These are phyloP conservation scores for Cylindrotheca fusiformis DNA, from an alignment of 108 stramenopile genomes.

Conservation along the genomic window DNA sequence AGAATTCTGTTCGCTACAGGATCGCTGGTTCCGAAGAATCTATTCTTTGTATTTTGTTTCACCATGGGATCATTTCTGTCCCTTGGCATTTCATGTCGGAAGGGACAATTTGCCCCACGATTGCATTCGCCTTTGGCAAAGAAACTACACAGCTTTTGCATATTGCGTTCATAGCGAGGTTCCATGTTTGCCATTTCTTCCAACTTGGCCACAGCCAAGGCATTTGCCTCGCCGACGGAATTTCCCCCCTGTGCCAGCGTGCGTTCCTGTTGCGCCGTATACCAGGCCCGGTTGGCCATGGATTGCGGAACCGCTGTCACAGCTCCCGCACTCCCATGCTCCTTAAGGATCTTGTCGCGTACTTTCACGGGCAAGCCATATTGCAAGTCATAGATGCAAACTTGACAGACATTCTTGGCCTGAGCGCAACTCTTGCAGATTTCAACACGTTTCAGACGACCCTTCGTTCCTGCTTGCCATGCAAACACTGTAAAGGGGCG, in stretches of 20 bases:
- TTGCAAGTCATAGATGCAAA: slow-evolving; percentile 97
- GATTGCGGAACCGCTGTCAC: slow-evolving; percentile 79
- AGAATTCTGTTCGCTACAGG: slow-evolving; percentile 88
- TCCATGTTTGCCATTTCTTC: slow-evolving; percentile 89
- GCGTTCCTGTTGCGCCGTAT: slow-evolving; percentile 78
- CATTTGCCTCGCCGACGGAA: slow-evolving; percentile 48
- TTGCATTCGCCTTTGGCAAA: slow-evolving; percentile 96
- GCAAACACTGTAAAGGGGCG: slow-evolving; percentile 95
- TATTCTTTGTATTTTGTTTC: slow-evolving; percentile 93
- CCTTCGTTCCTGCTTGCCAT: slow-evolving; percentile 96
- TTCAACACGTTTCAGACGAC: slow-evolving; percentile 93
- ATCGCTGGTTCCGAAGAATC: slow-evolving; percentile 93
- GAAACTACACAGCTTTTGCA: slow-evolving; percentile 95
- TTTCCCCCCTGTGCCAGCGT: slow-evolving; percentile 69
- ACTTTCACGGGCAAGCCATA: slow-evolving; percentile 95
- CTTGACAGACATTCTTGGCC: slow-evolving; percentile 98
- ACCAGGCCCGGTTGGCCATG: slow-evolving; percentile 84
- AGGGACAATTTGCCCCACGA: slow-evolving; percentile 92
- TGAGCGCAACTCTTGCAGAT: slow-evolving; percentile 96
- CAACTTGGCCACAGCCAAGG: slow-evolving; percentile 73
- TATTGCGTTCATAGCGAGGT: slow-evolving; percentile 93
- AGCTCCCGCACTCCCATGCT: slow-evolving; percentile 48
- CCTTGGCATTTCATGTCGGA: slow-evolving; percentile 96
- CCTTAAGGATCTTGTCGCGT: slow-evolving; percentile 86
- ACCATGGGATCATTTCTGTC: slow-evolving; percentile 89